Evolutionary conservation across 2,329 filamentous ascomycete species (phyloP).

Genomic region (Phialophora chinensis): DNA sequence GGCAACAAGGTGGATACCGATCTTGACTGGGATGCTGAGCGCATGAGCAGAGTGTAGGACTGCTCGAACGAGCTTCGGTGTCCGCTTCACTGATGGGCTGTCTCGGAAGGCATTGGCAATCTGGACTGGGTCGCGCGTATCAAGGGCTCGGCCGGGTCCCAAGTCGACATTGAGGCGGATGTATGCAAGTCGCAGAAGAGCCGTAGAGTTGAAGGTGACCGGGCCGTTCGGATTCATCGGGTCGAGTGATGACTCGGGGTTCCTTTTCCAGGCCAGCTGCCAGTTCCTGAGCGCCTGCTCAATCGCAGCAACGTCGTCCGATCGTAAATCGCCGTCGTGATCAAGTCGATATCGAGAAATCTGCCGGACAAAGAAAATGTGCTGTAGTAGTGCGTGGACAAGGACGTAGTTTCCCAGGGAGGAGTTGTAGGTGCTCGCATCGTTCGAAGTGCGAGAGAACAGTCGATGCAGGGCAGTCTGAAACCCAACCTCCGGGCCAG

Average conservation of each 20-base stretch:
- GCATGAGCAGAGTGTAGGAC: slow-evolving; percentile 72
- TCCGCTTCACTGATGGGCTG: slow-evolving; percentile 62
- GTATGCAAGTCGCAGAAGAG: slow-evolving; percentile 62
- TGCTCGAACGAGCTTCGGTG: slow-evolving; percentile 64
- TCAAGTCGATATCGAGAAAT: slow-evolving; percentile 43
- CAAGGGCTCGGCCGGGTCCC: slow-evolving; percentile 56
- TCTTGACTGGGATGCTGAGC: slow-evolving; percentile 60
- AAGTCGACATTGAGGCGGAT: slow-evolving; percentile 55
- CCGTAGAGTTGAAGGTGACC: slow-evolving; percentile 70
- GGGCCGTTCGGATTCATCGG: slow-evolving; percentile 56
- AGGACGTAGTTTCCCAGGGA: slow-evolving; percentile 73
- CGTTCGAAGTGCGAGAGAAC: slow-evolving; percentile 28
- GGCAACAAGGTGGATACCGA: slow-evolving; percentile 49
- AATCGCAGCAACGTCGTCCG: slow-evolving; percentile 50
- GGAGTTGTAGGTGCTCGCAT: slow-evolving; percentile 40
- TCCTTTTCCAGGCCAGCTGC: slow-evolving; percentile 49
- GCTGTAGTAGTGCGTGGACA: slow-evolving; percentile 73
- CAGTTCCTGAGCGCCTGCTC: slow-evolving; percentile 53
- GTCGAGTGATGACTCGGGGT: slow-evolving; percentile 48
- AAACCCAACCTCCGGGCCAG: slow-evolving; percentile 44
- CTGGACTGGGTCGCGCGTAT: slow-evolving; percentile 65
- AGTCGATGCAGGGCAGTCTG: slow-evolving; percentile 43
- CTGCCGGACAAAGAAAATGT: slow-evolving; percentile 69
- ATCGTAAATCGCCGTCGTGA: slow-evolving; percentile 43
- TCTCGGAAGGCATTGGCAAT: slow-evolving; percentile 65